Evolutionary conservation across 306 rosid genomes (phyloP), one percentile per base, ranked within the genome.

Genomic region (Erythrophleum fordii): DNA sequence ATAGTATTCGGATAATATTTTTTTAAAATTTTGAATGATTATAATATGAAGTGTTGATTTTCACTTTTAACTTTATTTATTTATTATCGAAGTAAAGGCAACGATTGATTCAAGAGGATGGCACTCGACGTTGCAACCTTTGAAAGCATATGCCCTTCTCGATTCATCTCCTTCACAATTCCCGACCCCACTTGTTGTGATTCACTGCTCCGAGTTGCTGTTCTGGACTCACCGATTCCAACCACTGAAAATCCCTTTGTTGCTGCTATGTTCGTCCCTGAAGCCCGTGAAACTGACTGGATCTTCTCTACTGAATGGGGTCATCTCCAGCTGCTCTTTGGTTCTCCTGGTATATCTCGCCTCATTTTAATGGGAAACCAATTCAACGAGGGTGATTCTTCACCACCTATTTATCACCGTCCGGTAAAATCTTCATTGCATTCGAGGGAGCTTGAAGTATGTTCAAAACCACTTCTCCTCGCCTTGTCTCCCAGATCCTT

Each of bases 221-320:
- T 93, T 31, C 94, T 95, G 55, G 96, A 95, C 86, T 89, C 96
- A 4, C 95, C 92, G 12, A 4, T 77, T 55, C 87, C 80, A 17
- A 75, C 84, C 59, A 2, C 48, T 23, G 75, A 79, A 25, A 34
- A 87, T 5, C 88, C 92, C 48, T 83, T 22, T 35, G 94, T 89
- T 41, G 93, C 88, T 37, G 91, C 91, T 35, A 87, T 93, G 91
- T 81, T 89, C 42, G 93, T 93, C 72, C 99, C 97, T 3, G 75
- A 70, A 29, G 86, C 84, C 59, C 97, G 97, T 22, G 94, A 95
- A 83, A 23, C 87, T 37, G 97, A 95, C 73, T 95, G 98, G 99
- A 87, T 89, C 46, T 95, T 93, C 87, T 91, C 90, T 68, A 88
- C 97, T 4, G 83, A 88, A 65, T 72, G 76, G 26, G 97, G 98